Evolutionary conservation across 805 yeast species (phyloP), one percentile per base, ranked within the genome.

Genomic region (Lachancea nothofagi): DNA sequence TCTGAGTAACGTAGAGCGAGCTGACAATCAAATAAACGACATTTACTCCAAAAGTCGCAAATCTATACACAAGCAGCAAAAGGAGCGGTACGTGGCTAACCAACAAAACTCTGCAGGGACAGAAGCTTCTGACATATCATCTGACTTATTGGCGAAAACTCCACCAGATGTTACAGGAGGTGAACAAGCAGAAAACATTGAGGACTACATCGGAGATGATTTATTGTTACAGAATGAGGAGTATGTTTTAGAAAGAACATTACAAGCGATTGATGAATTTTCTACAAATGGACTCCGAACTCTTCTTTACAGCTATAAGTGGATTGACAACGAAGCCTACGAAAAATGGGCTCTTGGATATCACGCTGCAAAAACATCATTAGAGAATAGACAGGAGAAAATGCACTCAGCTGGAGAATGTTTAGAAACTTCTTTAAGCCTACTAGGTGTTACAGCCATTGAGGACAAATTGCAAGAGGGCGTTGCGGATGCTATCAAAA

Each of bases 401-500:
- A 76, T 89, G 30, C 95, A 84, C 46, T 67, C 65, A 20, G 76
- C 79, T 3, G 97, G 97, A 15, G 83, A 73, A 33, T 58, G 68
- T 36, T 67, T 93, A 40, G 99, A 93, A 61, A 62, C 59, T 8
- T 70, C 72, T n/a, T 65, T 90, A 27, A 78, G 72, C 40, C 64
- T 93, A 6, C 59, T 81, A 7, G 99, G 98, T 4, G 96, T 95
- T 3, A 88, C 97, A 4, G 98, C 97, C 0, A 93, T 93, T 46
- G 99, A 93, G 58, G 99, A 93, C 57, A 93, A 90, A 56, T 70
- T 93, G 28, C 99, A 93, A 64, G 83, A 80, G 18, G 99, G 98
- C n/a, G 98, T 93, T 5, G 83, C 97, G 17, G 96, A 89, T 40
- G 77, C 97, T 0, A 89, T 93, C 47, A 97, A 87, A 43, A 88